phyloP scores from a whole-genome alignment of 805 yeast genomes.

The Babjeviella inositovora region DNA sequence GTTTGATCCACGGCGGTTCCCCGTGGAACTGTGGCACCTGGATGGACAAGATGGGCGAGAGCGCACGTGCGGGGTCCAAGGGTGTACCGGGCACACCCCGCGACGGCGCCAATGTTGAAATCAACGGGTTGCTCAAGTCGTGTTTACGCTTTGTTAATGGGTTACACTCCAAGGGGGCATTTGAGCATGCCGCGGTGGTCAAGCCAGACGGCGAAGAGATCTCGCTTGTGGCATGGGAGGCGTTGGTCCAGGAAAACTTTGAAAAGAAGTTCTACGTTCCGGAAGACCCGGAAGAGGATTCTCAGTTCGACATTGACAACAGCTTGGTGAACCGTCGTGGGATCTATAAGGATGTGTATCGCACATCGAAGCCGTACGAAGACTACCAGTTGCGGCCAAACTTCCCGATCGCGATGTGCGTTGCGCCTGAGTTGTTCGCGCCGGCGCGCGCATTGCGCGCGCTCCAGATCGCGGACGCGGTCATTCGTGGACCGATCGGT shows the following conservation, averaged over 20 bases:
- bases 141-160: conserved; percentile 64
- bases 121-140: conserved; percentile 79
- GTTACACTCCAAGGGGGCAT: conserved; percentile 34
- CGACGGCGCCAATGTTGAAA: conserved; percentile 93
- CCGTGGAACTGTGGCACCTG: conserved; percentile 94
- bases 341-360: conserved; percentile 76
- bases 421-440: conserved; percentile 82
- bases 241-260: conserved; percentile 50
- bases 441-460: conserved; percentile 46
- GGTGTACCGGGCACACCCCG: conserved; percentile 98
- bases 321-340: conserved; percentile 76
- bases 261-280: conserved; percentile 76
- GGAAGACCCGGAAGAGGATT: conserved; percentile 40
- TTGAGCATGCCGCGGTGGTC: conserved; percentile 38
- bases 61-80: conserved; percentile 61
- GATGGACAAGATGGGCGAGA: conserved; percentile 99
- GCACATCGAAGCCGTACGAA: conserved; percentile 75
- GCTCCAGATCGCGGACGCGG: conserved; percentile 51
- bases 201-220: conserved; percentile 42
- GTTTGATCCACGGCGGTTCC: conserved; percentile 81
- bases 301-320: conserved; percentile 41
- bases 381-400: conserved; percentile 91
- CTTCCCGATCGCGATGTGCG: conserved; percentile 85
- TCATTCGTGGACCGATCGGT: conserved; percentile 80
- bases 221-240: conserved; percentile 57